phyloP scores from a whole-genome alignment of 75 land plant genomes.

The Isoetes taiwanensis region DNA sequence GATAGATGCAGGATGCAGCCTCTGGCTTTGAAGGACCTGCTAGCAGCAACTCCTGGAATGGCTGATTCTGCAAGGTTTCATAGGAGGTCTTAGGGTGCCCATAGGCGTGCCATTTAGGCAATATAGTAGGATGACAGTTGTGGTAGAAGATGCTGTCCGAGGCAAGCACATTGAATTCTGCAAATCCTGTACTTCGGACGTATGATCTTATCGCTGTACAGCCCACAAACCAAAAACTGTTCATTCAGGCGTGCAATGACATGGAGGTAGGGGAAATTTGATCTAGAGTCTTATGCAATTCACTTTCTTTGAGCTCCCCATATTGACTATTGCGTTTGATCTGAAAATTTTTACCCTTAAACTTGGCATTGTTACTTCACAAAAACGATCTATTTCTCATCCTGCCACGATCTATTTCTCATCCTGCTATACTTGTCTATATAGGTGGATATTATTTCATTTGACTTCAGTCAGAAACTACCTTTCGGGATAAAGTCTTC shows the following conservation, averaged over 20 bases:
- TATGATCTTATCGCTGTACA: constrained; percentile 61
- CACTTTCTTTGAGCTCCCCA: too few species aligned
- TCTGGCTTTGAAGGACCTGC: constrained; percentile 31
- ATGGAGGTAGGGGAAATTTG: constrained; percentile 31
- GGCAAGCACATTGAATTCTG: constrained; percentile 24
- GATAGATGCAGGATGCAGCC: constrained; percentile 39
- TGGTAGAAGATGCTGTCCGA: constrained; percentile 29
- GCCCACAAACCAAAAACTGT: constrained; percentile 46
- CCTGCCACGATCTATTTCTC: too few species aligned
- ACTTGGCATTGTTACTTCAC: too few species aligned
- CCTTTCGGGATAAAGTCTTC: constrained; percentile 53
- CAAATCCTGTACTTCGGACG: constrained; percentile 37
- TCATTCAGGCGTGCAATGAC: constrained; percentile 50
- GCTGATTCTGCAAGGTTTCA: constrained; percentile 50
- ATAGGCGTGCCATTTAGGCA: constrained; percentile 43
- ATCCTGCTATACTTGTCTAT: too few species aligned
- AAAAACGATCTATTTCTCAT: too few species aligned
- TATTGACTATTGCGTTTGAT: too few species aligned
- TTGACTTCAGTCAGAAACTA: constrained; percentile 51
- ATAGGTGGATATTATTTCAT: constrained; percentile 73
- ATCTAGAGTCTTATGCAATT: too few species aligned
- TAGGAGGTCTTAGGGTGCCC: constrained; percentile 36
- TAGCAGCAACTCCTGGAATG: constrained; percentile 29
- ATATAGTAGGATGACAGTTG: constrained; percentile 53
- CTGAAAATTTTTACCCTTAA: too few species aligned